phyloP scores from a whole-genome alignment of 768 basidiomycete genomes.

The Myochromella boudieri region DNA sequence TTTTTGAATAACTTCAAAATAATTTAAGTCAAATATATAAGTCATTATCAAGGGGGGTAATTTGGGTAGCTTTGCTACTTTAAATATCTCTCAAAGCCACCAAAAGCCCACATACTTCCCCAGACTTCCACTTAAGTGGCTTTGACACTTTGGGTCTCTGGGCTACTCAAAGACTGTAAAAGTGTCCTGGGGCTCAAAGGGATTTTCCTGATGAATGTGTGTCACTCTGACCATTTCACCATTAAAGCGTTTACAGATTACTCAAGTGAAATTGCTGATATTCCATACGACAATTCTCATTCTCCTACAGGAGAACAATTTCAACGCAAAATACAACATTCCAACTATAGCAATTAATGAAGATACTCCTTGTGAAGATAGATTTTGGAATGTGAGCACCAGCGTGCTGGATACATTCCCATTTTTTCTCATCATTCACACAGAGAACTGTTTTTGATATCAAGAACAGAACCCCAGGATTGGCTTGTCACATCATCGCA shows the following conservation, averaged over 20 bases:
- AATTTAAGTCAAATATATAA: too few species aligned
- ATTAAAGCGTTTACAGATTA: constrained; percentile 20
- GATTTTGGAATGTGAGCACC: constrained; percentile 14
- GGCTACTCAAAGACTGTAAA: too few species aligned
- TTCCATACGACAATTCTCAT: too few species aligned
- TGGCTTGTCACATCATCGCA: constrained; percentile 13
- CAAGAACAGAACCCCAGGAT: not conserved
- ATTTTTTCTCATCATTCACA: not conserved
- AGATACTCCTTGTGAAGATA: constrained; percentile 18
- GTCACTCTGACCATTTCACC: constrained; percentile 20
- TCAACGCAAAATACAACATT: constrained; percentile 17
- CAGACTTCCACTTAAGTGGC: too few species aligned
- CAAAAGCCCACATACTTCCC: too few species aligned
- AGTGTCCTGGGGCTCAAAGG: too few species aligned
- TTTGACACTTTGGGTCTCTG: too few species aligned
- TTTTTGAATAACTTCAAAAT: too few species aligned
- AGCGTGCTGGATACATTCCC: not conserved
- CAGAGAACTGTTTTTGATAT: constrained; percentile 9
- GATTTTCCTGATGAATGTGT: constrained; percentile 8
- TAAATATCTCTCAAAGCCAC: too few species aligned
- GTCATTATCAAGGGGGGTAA: too few species aligned
- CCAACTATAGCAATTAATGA: constrained; percentile 23
- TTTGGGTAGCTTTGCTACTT: too few species aligned
- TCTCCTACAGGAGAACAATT: constrained; percentile 18
- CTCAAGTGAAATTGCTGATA: constrained; percentile 4